A percentile compares a stretch with the other conserved stretches of the same genome.
phyloP scores from a whole-genome alignment of 2,329 filamentous ascomycete species.

The Oidium heveae region DNA sequence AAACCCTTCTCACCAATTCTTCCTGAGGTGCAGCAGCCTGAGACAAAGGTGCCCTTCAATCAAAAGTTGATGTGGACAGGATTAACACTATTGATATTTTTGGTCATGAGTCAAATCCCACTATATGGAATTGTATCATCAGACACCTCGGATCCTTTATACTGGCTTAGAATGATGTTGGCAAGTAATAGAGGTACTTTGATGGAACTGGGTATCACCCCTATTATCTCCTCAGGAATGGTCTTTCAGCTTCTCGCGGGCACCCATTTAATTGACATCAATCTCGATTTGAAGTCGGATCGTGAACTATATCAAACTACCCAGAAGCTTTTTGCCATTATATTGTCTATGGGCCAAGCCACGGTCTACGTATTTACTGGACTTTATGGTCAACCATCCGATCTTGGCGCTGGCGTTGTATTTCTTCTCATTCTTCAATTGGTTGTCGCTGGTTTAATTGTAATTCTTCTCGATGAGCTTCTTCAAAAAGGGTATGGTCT shows the following conservation, averaged over 20 bases:
- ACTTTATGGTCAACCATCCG: constrained; percentile 88
- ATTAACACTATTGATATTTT: constrained; percentile 88
- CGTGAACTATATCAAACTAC: constrained; percentile 99
- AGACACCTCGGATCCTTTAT: constrained; percentile 90
- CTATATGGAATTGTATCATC: constrained; percentile 98
- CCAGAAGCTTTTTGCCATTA: constrained; percentile 95
- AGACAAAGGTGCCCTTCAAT: constrained; percentile 98
- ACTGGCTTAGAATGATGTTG: constrained; percentile 99
- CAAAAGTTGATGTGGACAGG: constrained; percentile 93
- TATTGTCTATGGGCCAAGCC: constrained; percentile 89
- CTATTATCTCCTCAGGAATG: constrained; percentile 99
- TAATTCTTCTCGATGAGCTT: constrained; percentile 96
- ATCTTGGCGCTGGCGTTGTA: constrained; percentile 93
- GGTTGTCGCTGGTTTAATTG: constrained; percentile 89
- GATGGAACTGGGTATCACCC: constrained; percentile 92
- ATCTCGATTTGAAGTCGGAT: constrained; percentile 98
- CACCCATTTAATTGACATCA: constrained; percentile 98
- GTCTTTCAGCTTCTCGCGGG: constrained; percentile 99
- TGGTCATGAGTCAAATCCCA: constrained; percentile 99
- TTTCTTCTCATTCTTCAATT: constrained; percentile 96
- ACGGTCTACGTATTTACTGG: constrained; percentile 97
- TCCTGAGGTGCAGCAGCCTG: constrained; percentile 93
- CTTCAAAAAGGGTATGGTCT: constrained; percentile 98
- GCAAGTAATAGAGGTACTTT: constrained; percentile 92
- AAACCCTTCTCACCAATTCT: constrained; percentile 99